These are phyloP conservation scores for Aplosporella prunicola DNA, from an alignment of 2,329 filamentous ascomycete species.

Conservation along the genomic window DNA sequence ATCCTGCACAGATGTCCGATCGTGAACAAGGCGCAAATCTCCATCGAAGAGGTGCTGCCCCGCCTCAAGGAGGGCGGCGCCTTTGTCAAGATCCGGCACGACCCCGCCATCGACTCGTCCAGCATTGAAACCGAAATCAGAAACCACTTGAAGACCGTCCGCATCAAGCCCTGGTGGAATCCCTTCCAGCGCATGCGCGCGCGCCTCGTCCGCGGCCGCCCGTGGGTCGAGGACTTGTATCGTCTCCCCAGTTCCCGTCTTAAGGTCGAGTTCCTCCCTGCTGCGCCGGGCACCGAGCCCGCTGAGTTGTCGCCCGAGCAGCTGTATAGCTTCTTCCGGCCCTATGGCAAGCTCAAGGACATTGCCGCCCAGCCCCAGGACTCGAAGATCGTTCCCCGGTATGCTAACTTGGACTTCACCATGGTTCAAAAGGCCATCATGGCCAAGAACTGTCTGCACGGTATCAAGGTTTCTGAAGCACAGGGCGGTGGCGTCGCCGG, in stretches of 20 bases:
- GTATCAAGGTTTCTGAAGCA: slow-evolving; percentile 58
- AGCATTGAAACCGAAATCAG: slow-evolving; percentile 54
- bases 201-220: slow-evolving; percentile 67
- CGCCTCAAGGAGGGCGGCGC: slow-evolving; percentile 85
- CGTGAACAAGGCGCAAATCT: slow-evolving; percentile 53
- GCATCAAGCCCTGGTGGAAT: slow-evolving; percentile 83
- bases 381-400: slow-evolving; percentile 75
- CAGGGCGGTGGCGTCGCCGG: slow-evolving; percentile 65
- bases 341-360: slow-evolving; percentile 82
- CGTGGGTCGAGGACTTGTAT: slow-evolving; percentile 90
- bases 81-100: slow-evolving; percentile 73
- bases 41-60: slow-evolving; percentile 72
- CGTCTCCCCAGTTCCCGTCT: slow-evolving; percentile 68
- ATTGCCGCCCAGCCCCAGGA: slow-evolving; percentile 75
- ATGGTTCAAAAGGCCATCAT: slow-evolving; percentile 68
- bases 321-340: slow-evolving; percentile 76
- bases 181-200: slow-evolving; percentile 63
- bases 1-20: slow-evolving; percentile 32
- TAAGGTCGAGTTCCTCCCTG: slow-evolving; percentile 75
- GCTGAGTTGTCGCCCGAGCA: slow-evolving; percentile 78
- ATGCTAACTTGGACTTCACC: slow-evolving; percentile 69
- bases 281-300: slow-evolving; percentile 57
- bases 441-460: slow-evolving; percentile 88
- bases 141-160: slow-evolving; percentile 55
- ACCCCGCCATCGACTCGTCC: slow-evolving; percentile 35